Percentiles rank a stretch among this genome's conserved stretches.
Conservation (phyloP, 164 flowering plant species). For the Magnolia kwangsiensis region DNA sequence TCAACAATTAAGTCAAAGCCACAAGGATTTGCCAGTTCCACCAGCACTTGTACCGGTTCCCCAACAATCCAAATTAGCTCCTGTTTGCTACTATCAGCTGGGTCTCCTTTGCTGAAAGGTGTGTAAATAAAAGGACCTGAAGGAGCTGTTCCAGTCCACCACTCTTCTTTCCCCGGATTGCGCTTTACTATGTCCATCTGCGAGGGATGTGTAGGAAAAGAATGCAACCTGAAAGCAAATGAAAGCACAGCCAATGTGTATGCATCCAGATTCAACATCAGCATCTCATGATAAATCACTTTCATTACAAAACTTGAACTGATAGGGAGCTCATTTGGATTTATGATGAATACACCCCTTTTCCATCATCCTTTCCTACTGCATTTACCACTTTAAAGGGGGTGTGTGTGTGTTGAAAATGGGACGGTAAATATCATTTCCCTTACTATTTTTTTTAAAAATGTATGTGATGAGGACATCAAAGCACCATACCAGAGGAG, state of each 20-base stretch:
- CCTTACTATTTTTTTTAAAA: no score
- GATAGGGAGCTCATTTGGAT: no score
- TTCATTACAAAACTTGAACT: no score
- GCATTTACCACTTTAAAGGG: no score
- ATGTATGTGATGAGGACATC: no score
- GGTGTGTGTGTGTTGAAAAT: no score
- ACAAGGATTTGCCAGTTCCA: constrained; percentile 99
- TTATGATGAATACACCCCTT: no score
- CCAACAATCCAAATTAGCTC: constrained; percentile 92
- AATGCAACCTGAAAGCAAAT: constrained; percentile 63
- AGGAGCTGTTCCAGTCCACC: constrained; percentile 99
- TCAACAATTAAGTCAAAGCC: constrained; percentile 90
- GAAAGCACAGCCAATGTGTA: not conserved
- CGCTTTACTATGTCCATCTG: constrained; percentile 93
- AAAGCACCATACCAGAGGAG: no score
- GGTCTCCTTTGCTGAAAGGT: constrained; percentile 95
- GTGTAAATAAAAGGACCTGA: constrained; percentile 98
- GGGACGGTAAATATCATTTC: no score
- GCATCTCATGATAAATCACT: not conserved
- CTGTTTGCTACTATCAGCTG: constrained; percentile 65
- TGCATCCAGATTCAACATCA: not conserved
- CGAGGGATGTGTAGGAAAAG: constrained; percentile 79
- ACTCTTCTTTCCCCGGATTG: constrained; percentile 78
- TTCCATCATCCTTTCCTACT: no score
- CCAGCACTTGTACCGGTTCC: constrained; percentile 92